Evolutionary conservation across 2,329 filamentous ascomycete species (phyloP).

Genomic region (Alternaria postmessia): DNA sequence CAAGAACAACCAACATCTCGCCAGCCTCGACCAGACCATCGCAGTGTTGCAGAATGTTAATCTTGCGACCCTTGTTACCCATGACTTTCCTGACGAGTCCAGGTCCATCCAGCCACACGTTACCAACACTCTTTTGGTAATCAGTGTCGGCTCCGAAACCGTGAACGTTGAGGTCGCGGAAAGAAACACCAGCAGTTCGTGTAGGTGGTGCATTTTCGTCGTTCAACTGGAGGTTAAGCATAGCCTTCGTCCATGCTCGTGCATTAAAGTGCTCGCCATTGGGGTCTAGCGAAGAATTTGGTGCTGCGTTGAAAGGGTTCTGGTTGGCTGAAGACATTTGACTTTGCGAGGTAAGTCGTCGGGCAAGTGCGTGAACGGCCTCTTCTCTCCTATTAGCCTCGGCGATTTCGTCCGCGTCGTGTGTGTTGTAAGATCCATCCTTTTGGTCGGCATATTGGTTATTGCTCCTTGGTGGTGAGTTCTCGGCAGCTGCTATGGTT

Average conservation of each 20-base stretch:
- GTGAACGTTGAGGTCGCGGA: constrained; percentile 58
- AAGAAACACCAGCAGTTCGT: constrained; percentile 58
- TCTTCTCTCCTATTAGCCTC: constrained; percentile 42
- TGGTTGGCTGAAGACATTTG: constrained; percentile 49
- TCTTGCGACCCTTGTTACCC: constrained; percentile 48
- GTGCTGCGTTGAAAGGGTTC: constrained; percentile 50
- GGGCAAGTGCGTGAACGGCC: constrained; percentile 53
- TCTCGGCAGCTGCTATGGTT: constrained; percentile 41
- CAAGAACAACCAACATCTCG: constrained; percentile 79
- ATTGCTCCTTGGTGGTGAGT: constrained; percentile 34
- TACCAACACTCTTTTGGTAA: constrained; percentile 61
- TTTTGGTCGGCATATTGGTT: constrained; percentile 29
- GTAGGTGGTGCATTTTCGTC: constrained; percentile 53
- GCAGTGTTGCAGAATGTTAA: constrained; percentile 73
- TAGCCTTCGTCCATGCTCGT: constrained; percentile 59
- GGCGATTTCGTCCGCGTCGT: constrained; percentile 28
- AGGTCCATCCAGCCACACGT: constrained; percentile 54
- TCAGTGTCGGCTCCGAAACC: constrained; percentile 59
- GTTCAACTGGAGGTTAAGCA: constrained; percentile 56
- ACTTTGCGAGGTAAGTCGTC: constrained; percentile 52
- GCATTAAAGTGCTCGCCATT: constrained; percentile 58
- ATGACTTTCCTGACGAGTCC: constrained; percentile 49
- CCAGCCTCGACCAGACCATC: constrained; percentile 74
- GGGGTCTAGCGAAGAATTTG: constrained; percentile 57
- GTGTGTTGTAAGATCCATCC: constrained; percentile 30